These are phyloP conservation scores for Moesziomyces globuligerus DNA, from an alignment of 1,284 basidiomycete species.

Conservation along the genomic window DNA sequence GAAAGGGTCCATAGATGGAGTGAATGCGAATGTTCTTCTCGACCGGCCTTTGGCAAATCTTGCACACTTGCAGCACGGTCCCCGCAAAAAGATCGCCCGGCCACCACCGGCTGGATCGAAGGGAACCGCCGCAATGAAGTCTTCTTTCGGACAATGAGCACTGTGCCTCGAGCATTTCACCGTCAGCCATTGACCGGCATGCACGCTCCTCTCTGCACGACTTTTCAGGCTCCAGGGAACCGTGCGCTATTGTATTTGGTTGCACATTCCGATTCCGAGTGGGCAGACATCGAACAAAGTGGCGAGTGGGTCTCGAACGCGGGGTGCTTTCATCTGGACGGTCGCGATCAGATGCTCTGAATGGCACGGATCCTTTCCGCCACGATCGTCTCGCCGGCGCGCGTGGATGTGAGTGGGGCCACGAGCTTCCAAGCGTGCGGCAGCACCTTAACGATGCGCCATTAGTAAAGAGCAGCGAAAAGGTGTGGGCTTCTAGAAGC, in stretches of 20 bases:
- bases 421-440: conserved; percentile 35
- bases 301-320: too few species aligned
- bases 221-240: neutral
- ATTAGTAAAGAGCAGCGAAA: too few species aligned
- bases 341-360: conserved; percentile 14
- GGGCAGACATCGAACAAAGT: too few species aligned
- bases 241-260: neutral
- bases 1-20: too few species aligned
- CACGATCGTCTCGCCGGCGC: conserved; percentile 8
- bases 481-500: too few species aligned
- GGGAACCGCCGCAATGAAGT: neutral
- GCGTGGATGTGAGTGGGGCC: neutral
- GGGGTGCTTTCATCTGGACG: too few species aligned
- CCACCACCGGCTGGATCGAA: neutral
- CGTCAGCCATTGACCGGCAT: too few species aligned
- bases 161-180: neutral
- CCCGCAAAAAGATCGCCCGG: too few species aligned
- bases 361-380: conserved; percentile 16
- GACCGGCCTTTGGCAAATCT: too few species aligned
- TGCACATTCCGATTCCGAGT: neutral
- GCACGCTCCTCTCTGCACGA: neutral
- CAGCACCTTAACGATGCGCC: too few species aligned
- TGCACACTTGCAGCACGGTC: too few species aligned
- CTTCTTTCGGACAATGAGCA: neutral
- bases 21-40: too few species aligned